Base-by-base conservation (phyloP, 495 filamentous ascomycete genomes). In the Lophiotrema nucula region DNA sequence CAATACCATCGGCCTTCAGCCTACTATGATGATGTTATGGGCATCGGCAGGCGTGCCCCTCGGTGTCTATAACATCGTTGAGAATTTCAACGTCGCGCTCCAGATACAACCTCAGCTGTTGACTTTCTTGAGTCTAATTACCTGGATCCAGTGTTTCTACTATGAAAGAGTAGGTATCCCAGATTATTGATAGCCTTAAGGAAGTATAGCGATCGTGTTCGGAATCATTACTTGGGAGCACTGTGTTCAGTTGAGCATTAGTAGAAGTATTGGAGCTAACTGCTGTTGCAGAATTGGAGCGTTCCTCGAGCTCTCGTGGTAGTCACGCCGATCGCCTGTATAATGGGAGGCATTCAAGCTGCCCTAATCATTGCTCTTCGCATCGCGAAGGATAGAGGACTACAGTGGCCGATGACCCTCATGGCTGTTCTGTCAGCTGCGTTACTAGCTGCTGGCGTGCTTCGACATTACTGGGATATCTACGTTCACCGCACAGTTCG, bases 1-100 rank as follows among this genome's bases (percentile, higher is more conserved):
- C 55, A 70, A 82, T 69, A 82, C 82, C 0, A 74, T 70, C 28
- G 82, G 83, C 11, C 67, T 87, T 0, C 83, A 84, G 48, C 73
- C 75, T 0, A 78, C 81, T 3, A 86, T 87, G 83, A 85, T 86
- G 83, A 72, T 86, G 16, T 70, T 84, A 16, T 87, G 83, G 84
- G 84, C 84, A 4, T 76, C 71, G 33, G 83, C 83, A 1, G 83
- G 83, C 0, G 78, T 86, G 4, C 81, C 84, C 8, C 76, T 87
- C 0, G 84, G 84, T 2, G 81, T 84, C 4, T 86, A 85, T 66
- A 86, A 86, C 59, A 82, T 86, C 42, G 77, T 82, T 2, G 68
- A 77, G 51, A 67, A 80, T 12, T 83, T 84, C 71, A 86, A 85
- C 62, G 64, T 85, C 1, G 82, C 83, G 2, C 68, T 86, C 0